Base-by-base conservation (phyloP, 2,329 filamentous ascomycete species). In the Colletotrichum karsti region DNA sequence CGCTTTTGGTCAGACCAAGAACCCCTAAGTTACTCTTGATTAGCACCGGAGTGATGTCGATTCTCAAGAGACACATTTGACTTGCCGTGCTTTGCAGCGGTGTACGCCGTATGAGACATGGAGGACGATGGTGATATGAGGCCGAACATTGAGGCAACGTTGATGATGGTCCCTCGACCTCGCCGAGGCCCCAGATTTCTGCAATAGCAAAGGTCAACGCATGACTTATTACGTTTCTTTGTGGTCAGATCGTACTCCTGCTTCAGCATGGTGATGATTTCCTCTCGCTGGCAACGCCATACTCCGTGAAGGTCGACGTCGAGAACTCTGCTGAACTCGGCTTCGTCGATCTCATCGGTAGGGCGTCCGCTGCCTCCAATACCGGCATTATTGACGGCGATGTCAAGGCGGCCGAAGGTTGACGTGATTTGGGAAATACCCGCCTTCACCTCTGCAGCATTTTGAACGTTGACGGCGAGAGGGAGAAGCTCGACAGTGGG, bases 321-420 rank as follows among this genome's bases (percentile, higher is more conserved):
- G 3, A 89, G 71, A 1, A 89, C 79, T 6, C 79, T 78, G 41
- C 83, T 74, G 81, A 86, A 90, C 48, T 87, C 84, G 1, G 79
- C 78, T 55, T 84, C 78, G 1, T 77, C 75, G 42, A 82, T 72
- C 63, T 87, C 79, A 61, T 87, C 81, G 0, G 85, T 88, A 2
- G 75, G 74, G 15, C 72, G 74, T 28, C 80, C 75, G 1, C 73
- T 72, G 1, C 84, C 85, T 7, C 77, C 77, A 26, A 89, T 81
- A 3, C 87, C 87, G 2, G 87, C 87, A 44, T 86, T 85, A 72
- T 89, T 88, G 55, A 89, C 80, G 0, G 85, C 86, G 37, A 87
- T 79, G 70, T 90, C 87, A 44, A 90, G 77, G 3, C 87, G 78
- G 8, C 85, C 85, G 73, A 88, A 89, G 53, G 77, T 73, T 13